These are phyloP conservation scores for Melanomma pulvis-pyrius DNA, from an alignment of 495 filamentous ascomycete species.

Conservation along the genomic window DNA sequence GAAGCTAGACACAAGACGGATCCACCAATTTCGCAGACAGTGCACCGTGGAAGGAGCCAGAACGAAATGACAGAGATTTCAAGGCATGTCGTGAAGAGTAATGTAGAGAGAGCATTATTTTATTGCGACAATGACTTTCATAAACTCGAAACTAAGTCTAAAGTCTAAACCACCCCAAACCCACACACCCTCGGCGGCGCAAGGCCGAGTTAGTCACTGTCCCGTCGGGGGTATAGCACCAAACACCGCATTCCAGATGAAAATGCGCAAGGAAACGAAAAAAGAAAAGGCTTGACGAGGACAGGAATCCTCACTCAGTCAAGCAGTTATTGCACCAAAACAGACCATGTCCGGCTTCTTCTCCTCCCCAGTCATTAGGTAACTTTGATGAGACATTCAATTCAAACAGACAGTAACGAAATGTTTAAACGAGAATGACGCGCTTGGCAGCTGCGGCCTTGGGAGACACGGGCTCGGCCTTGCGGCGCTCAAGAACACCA, in stretches of 20 bases:
- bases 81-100: no score
- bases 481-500: conserved; percentile 24
- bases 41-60: no score
- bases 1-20: no score
- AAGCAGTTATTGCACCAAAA: no score
- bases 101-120: not conserved
- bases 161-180: not conserved
- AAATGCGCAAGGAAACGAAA: not conserved
- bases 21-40: no score
- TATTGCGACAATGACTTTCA: not conserved
- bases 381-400: not conserved
- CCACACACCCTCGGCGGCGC: not conserved
- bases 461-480: not conserved
- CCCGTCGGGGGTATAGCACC: not conserved
- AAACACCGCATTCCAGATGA: not conserved
- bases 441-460: conserved; percentile 17
- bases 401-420: not conserved
- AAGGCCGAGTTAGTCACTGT: not conserved
- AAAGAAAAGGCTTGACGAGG: not conserved
- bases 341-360: not conserved
- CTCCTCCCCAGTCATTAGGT: not conserved
- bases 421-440: conserved; percentile 27
- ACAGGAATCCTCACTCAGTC: no score
- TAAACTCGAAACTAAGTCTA: not conserved
- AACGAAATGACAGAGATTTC: no score